Conservation (phyloP, 345 rosid genomes). For the Psidium guajava region DNA sequence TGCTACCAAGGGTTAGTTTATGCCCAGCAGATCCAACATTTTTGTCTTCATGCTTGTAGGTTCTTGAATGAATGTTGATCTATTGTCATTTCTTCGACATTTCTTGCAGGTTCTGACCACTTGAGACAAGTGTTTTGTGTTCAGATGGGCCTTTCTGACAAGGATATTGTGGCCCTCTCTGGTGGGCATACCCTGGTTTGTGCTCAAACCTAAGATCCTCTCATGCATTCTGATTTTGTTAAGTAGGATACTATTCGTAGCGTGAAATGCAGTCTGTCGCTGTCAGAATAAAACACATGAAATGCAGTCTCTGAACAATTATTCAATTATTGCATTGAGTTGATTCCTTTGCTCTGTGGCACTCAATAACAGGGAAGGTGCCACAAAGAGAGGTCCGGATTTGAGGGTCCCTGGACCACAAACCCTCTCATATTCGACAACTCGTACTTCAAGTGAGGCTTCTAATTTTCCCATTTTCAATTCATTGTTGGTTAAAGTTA, state of each 20-base stretch:
- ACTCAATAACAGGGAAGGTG: slow-evolving; percentile 50
- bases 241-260: neutral
- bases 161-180: slow-evolving; percentile 86
- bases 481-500: neutral
- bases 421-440: slow-evolving; percentile 89
- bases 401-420: slow-evolving; percentile 86
- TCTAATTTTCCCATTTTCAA: neutral
- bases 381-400: slow-evolving; percentile 98
- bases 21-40: neutral
- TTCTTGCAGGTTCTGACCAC: slow-evolving; percentile 51
- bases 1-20: slow-evolving; percentile 63
- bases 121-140: slow-evolving; percentile 57
- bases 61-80: neutral
- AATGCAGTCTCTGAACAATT: neutral
- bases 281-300: neutral
- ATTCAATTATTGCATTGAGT: neutral
- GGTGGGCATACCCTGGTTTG: slow-evolving; percentile 94
- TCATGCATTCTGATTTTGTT: neutral
- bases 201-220: neutral
- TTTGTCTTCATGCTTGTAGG: neutral
- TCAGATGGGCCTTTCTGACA: slow-evolving; percentile 82
- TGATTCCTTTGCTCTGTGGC: neutral
- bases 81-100: neutral
- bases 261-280: too few relatives aligned
- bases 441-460: slow-evolving; percentile 73